These are phyloP conservation scores for Ceratocystis destructans DNA, from an alignment of 2,329 filamentous ascomycete genomes.

Conservation along the genomic window DNA sequence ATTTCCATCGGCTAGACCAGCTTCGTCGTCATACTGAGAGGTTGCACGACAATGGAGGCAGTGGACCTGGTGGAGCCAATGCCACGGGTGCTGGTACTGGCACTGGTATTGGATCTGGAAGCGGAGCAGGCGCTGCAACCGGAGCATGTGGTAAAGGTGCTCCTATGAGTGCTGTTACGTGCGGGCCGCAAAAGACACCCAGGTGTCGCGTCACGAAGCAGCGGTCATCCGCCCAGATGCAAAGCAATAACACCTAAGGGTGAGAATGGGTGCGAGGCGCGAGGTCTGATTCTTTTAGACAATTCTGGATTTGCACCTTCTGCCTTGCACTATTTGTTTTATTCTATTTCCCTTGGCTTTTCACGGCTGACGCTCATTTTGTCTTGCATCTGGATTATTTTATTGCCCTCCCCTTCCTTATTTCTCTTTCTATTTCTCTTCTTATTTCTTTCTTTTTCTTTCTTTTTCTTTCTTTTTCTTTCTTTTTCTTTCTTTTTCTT, in stretches of 20 bases:
- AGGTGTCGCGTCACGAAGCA: not conserved
- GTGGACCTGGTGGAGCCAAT: not conserved
- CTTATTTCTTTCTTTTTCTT: not conserved
- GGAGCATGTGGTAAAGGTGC: not conserved
- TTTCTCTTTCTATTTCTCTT: not conserved
- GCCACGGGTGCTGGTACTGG: not conserved
- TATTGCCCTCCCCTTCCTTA: not conserved
- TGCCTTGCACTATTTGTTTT: not conserved
- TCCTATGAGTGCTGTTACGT: not conserved
- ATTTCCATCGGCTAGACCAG: slow-evolving; percentile 48
- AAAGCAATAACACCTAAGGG: not conserved
- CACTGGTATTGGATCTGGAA: slow-evolving; percentile 1
- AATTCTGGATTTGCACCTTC: not conserved
- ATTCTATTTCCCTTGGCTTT: not conserved
- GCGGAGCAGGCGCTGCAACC: not conserved
- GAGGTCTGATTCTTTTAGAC: not conserved
- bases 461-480: not conserved
- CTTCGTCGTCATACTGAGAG: slow-evolving; percentile 37
- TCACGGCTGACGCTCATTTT: not conserved
- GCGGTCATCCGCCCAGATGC: not conserved
- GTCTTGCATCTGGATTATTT: not conserved
- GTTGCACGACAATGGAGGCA: slow-evolving; percentile 22
- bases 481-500: not conserved
- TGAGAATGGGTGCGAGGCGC: not conserved
- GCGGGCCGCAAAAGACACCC: slow-evolving; percentile 1